Base-by-base conservation (phyloP, 495 filamentous ascomycete genomes). In the Talaromyces nanjingensis region DNA sequence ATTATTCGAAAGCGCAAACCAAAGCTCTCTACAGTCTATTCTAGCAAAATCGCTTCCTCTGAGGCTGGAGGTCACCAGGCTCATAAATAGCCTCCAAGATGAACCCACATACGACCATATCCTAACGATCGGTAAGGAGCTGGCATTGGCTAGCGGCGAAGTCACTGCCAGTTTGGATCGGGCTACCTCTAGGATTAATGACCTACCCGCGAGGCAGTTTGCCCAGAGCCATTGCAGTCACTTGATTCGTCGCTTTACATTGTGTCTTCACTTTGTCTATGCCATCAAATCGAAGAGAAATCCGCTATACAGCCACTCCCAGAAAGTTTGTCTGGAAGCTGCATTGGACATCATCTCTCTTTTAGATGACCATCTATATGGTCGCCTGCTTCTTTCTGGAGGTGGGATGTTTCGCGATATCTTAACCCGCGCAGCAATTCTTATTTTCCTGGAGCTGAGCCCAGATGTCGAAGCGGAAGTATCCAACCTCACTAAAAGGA, bases 361-460 rank as follows among this genome's bases (percentile, higher is more conserved):
- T 6, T 70, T 78, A 18, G 71, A 77, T 3, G 74, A 79, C 54
- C 68, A 74, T 6, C 60, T 68, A 4, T 84, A 80, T 68, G 59
- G 67, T 25, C 74, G 70, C 6, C 64, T 84, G 0, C 72, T 81
- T 53, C 53, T 71, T 20, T 71, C 68, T 7, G 77, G 81, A 1
- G 77, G 79, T 6, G 81, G 80, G 6, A 71, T 84, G 68, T 83
- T 81, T 66, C 71, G 80, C 6, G 81, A 83, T 18, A 70, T 75
- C 6, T 68, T 79, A 53, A 72, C 73, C 7, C 72, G 71, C 16
- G 76, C 73, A 0, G 60, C 68, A 7, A 55, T 73, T 2, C 31
- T 73, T 24, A 68, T 82, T 42, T 72, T 69, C 24, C 57, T 75
- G 1, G 82, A 83, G 66, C 69, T 84, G 4, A 55, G 74, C 34